Evolutionary conservation across 2,329 filamentous ascomycete species (phyloP), one percentile per base, ranked within the genome.

Genomic region (Saccharata proteae): DNA sequence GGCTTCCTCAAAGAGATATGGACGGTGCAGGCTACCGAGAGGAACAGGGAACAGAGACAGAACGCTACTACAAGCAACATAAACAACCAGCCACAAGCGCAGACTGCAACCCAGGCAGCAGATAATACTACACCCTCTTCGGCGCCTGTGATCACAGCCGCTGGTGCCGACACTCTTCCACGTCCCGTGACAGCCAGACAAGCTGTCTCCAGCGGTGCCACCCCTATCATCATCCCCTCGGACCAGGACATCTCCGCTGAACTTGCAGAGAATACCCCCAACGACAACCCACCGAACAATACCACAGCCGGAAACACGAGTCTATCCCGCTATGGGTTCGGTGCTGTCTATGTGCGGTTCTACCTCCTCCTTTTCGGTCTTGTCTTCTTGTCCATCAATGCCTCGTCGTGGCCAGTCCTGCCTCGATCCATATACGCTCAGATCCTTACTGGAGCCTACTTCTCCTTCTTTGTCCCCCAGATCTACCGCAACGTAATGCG

Each of bases 391-490:
- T 72, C 69, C 5, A 58, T 75, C 5, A 71, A 73, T 51, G 68
- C 71, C 14, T 62, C 65, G 17, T 62, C 70, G 1, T 71, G 71
- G 55, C 71, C 72, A 38, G 54, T 59, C 3, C 55, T 58, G 2
- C 48, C 69, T 2, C 65, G 67, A 15, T 61, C 61, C 3, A 49
- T 65, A 24, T 78, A 74, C 51, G 65, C 65, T 39, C 66, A 86
- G 49, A 40, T 66, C 3, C 59, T 93, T 14, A 67, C 72, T 2
- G 74, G 88, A 44, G 42, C 70, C 32, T 94, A 94, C 51, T 71
- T 94, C 26, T 93, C 86, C 13, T 77, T 94, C 49, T 96, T 88
- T 88, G 51, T 77, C 1, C 88, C 90, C 0, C 90, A 98, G 53
- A 93, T 96, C 43, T 73, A 80, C 49, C 81, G 90, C 39, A 98